Base-by-base conservation (phyloP, 352 stramenopile genomes). In the Pythium phragmiticola region DNA sequence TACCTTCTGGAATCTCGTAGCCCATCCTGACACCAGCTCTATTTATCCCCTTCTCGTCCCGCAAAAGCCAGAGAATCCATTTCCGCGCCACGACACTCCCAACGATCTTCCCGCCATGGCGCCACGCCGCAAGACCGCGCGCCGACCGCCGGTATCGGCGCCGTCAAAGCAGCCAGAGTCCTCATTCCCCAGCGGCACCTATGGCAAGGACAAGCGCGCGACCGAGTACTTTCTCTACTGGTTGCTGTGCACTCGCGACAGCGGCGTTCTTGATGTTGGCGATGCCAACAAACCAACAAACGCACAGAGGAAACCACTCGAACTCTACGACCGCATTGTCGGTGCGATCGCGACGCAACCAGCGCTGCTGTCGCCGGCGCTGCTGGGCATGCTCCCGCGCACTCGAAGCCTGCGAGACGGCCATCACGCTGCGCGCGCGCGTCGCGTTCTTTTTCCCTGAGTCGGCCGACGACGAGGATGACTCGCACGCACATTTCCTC, bases 371-470 rank as follows among this genome's bases (percentile, higher is more conserved):
- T 45, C 55, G 14, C 55, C 55, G 21, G 28, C 55, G 55, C 55
- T 61, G 55, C 28, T 61, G 41, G 21, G 33, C 8, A 5, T 30
- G 11, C 34, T 28, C 9, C 56, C 56, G 46, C 14, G 56, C 56
- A 33, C 26, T 63, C 23, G 56, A 46, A n/a, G 56, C 56, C 30
- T 63, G 56, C 19, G 45, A 55, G 45, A 55, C 45, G n/a, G 34
- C 47, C 17, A 64, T 61, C 42, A 61, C 55, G 42, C 42, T 61
- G 23, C 55, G 55, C 12, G 55, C 26, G 7, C 43, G 28, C 42
- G 42, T 61, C 39, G 55, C 55, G 23, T 9, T 53, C 23, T 61
- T 53, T 42, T 34, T 61, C 4, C 6, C 19, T 19, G 55, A 42
- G 9, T 26, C 26, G 55, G 42, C 55, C 21, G 7, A 49, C 43